These are phyloP conservation scores for Suillus subalutaceus DNA, from an alignment of 768 basidiomycete genomes.

Conservation along the genomic window DNA sequence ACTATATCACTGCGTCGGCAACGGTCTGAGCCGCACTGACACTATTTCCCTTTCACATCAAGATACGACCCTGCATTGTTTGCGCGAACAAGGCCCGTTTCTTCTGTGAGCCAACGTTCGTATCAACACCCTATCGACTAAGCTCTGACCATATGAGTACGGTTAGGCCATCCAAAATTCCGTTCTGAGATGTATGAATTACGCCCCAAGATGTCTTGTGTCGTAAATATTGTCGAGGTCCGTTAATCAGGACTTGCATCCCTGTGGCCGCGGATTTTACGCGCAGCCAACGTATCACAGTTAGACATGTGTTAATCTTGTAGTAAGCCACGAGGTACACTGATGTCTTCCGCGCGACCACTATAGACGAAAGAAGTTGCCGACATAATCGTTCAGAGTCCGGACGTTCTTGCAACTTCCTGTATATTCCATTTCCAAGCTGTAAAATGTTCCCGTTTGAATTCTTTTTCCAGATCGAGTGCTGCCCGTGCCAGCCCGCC, in stretches of 20 bases:
- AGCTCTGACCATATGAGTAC: background rate
- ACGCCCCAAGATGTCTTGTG: conserved; percentile 10
- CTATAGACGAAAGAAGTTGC: conserved; percentile 15
- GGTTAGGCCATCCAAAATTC: conserved; percentile 10
- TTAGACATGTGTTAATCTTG: conserved; percentile 9
- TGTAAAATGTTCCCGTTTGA: background rate
- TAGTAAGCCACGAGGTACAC: conserved; percentile 13
- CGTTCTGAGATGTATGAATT: conserved; percentile 5
- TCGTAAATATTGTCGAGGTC: background rate
- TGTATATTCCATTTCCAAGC: conserved; percentile 1
- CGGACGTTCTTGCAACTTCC: conserved; percentile 3
- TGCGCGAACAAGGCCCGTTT: background rate
- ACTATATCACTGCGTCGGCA: conserved; percentile 3
- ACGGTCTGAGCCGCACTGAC: background rate
- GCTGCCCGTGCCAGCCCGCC: background rate
- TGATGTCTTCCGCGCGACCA: conserved; percentile 11
- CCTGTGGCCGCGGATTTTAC: conserved; percentile 27
- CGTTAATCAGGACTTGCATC: conserved; percentile 17
- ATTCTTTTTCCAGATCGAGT: conserved; percentile 1
- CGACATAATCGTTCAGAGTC: conserved; percentile 14
- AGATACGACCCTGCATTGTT: conserved; percentile 4
- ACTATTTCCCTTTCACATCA: background rate
- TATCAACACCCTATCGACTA: background rate
- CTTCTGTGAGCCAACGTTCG: background rate
- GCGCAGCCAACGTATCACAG: conserved; percentile 15